Base-by-base conservation (phyloP, 2,329 filamentous ascomycete genomes). In the Cadophora luteo-olivacea region DNA sequence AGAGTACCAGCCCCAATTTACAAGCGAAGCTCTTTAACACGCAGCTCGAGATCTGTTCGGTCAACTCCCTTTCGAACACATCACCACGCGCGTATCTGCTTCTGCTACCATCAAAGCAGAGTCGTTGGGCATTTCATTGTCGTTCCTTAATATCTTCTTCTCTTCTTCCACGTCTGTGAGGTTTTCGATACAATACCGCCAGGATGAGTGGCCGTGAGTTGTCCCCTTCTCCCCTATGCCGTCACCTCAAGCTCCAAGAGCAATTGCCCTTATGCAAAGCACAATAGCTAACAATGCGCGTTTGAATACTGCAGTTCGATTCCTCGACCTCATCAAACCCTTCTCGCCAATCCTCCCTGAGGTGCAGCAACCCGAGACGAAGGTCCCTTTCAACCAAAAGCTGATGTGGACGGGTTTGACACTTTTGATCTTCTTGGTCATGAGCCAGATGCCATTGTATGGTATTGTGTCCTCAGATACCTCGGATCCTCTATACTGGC, bases 361-460 rank as follows among this genome's bases (percentile, higher is more conserved):
- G 91, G 96, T 99, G 84, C 92, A 95, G 85, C 92, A 97, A 80
- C 96, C 96, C 77, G 96, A 99, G 86, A 97, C 94, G 82, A 98
- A 97, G 87, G 91, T 97, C 69, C 93, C 94, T 76, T 99, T 99
- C 91, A 97, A 98, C 87, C 96, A 98, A 84, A 94, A 95, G 87
- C 85, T 96, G 86, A 95, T 95, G 92, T 96, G 92, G 92, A 96
- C 92, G 74, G 92, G 91, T 81, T 89, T 95, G 81, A 98, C 96
- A 74, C 89, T 99, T 77, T 86, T 99, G 82, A 97, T 98, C 85
- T 99, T 99, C 89, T 86, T 99, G 87, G 94, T 99, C 83, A 99
- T 99, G 96, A 97, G 94, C 85, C 96, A 97, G 86, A 98, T 99
- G 96, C 94, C 96, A 74, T 85, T 96, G 72, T 99, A 99, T 85